Evolutionary conservation across 805 yeast species (phyloP).

Genomic region (Saccharomycopsis sp.): DNA sequence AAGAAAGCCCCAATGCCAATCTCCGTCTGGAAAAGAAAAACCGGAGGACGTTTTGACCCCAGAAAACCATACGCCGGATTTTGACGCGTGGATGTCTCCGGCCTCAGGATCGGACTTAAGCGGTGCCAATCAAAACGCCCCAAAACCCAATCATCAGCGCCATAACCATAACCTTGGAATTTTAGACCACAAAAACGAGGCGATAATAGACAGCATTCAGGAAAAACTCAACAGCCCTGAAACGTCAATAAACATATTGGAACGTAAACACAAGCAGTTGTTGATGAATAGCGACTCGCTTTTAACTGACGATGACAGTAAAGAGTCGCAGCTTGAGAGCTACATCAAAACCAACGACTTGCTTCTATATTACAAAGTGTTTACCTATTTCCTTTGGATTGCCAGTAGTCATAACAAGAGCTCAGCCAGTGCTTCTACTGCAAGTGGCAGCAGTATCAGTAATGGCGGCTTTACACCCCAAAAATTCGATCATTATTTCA

Average conservation of each 20-base stretch:
- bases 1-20: background rate
- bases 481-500: conserved; percentile 6
- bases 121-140: background rate
- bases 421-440: background rate
- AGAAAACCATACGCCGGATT: background rate
- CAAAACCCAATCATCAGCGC: background rate
- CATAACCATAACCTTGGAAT: background rate
- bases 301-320: background rate
- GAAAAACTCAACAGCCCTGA: background rate
- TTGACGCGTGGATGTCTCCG: background rate
- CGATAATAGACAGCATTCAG: background rate
- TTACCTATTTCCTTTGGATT: conserved; percentile 7
- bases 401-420: background rate
- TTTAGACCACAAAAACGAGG: background rate
- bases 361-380: conserved; percentile 17
- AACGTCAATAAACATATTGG: background rate
- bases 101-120: background rate
- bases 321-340: conserved; percentile 5
- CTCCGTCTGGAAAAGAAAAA: background rate
- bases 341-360: conserved; percentile 16
- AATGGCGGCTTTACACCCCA: background rate
- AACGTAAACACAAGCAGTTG: background rate
- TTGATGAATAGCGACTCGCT: background rate
- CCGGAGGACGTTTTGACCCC: background rate
- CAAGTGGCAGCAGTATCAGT: background rate